These are phyloP conservation scores for Reticulascus tulasneorum DNA, from an alignment of 2,329 filamentous ascomycete species.

Conservation along the genomic window DNA sequence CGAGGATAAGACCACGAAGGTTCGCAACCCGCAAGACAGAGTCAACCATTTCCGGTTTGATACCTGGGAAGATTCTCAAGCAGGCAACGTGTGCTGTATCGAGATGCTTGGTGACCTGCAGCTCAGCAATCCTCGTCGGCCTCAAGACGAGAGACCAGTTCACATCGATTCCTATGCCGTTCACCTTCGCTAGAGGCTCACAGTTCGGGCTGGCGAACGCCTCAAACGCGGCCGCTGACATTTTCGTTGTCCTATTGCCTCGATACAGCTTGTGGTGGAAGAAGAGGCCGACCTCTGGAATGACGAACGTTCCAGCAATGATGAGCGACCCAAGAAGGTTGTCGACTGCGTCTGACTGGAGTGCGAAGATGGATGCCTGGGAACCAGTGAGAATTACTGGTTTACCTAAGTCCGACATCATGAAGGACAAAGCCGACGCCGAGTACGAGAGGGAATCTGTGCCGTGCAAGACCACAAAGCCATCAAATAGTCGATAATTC, in stretches of 20 bases:
- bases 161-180: constrained; percentile 74
- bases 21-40: constrained; percentile 74
- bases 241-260: constrained; percentile 83
- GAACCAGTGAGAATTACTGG: constrained; percentile 83
- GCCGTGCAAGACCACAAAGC: constrained; percentile 86
- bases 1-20: constrained; percentile 76
- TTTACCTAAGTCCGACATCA: constrained; percentile 87
- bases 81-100: constrained; percentile 89
- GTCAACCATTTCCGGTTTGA: constrained; percentile 90
- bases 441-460: constrained; percentile 90
- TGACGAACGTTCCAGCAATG: constrained; percentile 86
- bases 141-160: constrained; percentile 75
- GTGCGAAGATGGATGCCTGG: constrained; percentile 81
- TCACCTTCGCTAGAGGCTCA: constrained; percentile 75
- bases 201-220: constrained; percentile 89
- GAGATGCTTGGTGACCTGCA: constrained; percentile 69
- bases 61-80: constrained; percentile 85
- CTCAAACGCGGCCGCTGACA: constrained; percentile 79
- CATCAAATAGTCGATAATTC: constrained; percentile 87
- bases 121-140: constrained; percentile 69
- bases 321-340: constrained; percentile 86
- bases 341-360: constrained; percentile 88
- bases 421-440: constrained; percentile 85
- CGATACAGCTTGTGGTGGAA: constrained; percentile 90
- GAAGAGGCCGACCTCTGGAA: constrained; percentile 89